A percentile compares a stretch with the other conserved stretches of the same genome.
These are phyloP conservation scores for Paraleonurus japonicus DNA, from an alignment of 257 asterid species.

Conservation along the genomic window DNA sequence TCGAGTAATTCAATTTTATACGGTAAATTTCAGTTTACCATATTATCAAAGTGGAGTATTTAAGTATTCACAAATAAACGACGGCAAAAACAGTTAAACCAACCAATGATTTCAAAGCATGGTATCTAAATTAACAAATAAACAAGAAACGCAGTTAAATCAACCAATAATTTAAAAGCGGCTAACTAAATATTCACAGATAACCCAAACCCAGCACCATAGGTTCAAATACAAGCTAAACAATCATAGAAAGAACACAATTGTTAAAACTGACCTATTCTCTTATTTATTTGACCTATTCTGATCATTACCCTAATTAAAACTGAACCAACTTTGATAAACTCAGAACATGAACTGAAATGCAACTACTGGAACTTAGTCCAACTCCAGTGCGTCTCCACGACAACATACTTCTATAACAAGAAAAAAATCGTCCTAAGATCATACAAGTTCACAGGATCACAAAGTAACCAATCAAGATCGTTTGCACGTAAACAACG, in stretches of 20 bases:
- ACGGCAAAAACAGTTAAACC: background rate
- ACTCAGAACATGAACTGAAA: background rate
- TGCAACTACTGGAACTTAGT: background rate
- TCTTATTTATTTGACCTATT: background rate
- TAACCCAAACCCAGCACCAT: background rate
- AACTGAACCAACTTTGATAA: background rate
- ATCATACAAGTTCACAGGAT: background rate
- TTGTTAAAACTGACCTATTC: too few species aligned
- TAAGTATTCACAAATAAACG: background rate
- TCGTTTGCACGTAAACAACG: conserved; percentile 8
- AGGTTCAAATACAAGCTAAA: background rate
- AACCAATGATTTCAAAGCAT: background rate
- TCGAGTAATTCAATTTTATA: too few species aligned
- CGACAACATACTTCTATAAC: background rate
- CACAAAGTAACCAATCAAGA: background rate
- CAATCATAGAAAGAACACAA: background rate
- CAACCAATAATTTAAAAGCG: background rate
- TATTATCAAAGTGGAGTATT: background rate
- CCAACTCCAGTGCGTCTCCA: background rate
- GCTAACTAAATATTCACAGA: too few species aligned
- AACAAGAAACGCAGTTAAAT: background rate
- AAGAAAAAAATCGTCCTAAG: background rate
- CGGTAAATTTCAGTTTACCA: too few species aligned
- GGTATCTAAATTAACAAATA: background rate
- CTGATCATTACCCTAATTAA: background rate